Evolutionary conservation across 495 filamentous ascomycete genomes (phyloP).

Genomic region (Jackrogersella minutella): DNA sequence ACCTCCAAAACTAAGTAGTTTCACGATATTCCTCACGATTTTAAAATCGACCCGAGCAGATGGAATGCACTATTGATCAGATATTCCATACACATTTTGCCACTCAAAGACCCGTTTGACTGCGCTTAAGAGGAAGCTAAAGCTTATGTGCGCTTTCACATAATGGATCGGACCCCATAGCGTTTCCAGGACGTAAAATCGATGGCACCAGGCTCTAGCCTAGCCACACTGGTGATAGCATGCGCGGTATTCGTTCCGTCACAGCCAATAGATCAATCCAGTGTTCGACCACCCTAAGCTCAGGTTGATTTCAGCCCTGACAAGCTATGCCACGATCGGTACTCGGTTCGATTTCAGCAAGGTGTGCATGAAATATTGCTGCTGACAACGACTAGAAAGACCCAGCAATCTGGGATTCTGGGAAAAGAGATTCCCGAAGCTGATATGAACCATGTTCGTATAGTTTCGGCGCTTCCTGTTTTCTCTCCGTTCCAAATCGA

Average conservation of each 20-base stretch:
- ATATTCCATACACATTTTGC: slow-evolving; percentile 5
- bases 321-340: slow-evolving; percentile 28
- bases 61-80: slow-evolving; percentile 6
- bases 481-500: slow-evolving; percentile 23
- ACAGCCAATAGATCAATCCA: slow-evolving; percentile 27
- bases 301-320: slow-evolving; percentile 30
- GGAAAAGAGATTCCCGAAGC: slow-evolving; percentile 16
- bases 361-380: slow-evolving; percentile 9
- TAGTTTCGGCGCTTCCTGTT: slow-evolving; percentile 27
- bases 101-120: slow-evolving; percentile 8
- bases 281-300: slow-evolving; percentile 13
- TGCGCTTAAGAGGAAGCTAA: background rate
- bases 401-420: slow-evolving; percentile 19
- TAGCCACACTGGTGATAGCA: slow-evolving; percentile 4
- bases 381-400: slow-evolving; percentile 12
- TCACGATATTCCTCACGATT: slow-evolving; percentile 9
- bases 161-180: slow-evolving; percentile 14
- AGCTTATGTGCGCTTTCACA: background rate
- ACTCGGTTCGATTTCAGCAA: slow-evolving; percentile 17
- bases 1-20: background rate
- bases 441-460: slow-evolving; percentile 25
- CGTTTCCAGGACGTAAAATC: slow-evolving; percentile 11
- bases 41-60: slow-evolving; percentile 5
- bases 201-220: slow-evolving; percentile 11
- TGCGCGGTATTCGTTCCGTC: slow-evolving; percentile 17